Evolutionary conservation across 805 yeast species (phyloP).

Genomic region (Hemisphaericaspora nanyangensis): DNA sequence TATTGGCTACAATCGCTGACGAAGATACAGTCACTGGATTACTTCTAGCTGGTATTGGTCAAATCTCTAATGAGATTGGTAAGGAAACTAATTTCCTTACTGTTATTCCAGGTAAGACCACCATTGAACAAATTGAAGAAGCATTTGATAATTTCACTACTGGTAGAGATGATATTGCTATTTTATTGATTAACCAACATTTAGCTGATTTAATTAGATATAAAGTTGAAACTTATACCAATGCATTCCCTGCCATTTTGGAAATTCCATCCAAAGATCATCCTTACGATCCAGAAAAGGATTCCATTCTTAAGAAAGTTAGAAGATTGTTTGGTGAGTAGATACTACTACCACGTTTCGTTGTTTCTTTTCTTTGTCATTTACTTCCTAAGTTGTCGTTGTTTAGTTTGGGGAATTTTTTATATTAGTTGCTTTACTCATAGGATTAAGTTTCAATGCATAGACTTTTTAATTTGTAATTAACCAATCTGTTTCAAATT

Average conservation of each 20-base stretch:
- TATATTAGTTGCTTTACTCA: too few species aligned
- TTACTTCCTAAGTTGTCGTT: too few species aligned
- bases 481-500: too few species aligned
- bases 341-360: background rate
- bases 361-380: too few species aligned
- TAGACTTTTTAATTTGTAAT: too few species aligned
- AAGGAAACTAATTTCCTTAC: constrained; percentile 80
- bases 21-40: constrained; percentile 97
- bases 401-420: too few species aligned
- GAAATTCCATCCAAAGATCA: constrained; percentile 98
- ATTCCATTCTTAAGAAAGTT: constrained; percentile 89
- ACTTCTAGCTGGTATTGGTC: constrained; percentile 93
- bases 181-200: constrained; percentile 89
- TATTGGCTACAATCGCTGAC: constrained; percentile 93
- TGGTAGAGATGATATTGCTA: constrained; percentile 84
- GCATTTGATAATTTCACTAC: constrained; percentile 74
- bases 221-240: constrained; percentile 75
- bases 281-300: constrained; percentile 98
- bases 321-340: constrained; percentile 93
- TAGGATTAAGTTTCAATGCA: too few species aligned
- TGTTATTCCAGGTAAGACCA: constrained; percentile 70
- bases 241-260: constrained; percentile 92
- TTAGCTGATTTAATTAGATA: constrained; percentile 86
- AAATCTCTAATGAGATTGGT: constrained; percentile 60
- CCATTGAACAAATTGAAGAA: constrained; percentile 67